Conservation (phyloP, 2,329 filamentous ascomycete species). For the Colletotrichum viniferum region DNA sequence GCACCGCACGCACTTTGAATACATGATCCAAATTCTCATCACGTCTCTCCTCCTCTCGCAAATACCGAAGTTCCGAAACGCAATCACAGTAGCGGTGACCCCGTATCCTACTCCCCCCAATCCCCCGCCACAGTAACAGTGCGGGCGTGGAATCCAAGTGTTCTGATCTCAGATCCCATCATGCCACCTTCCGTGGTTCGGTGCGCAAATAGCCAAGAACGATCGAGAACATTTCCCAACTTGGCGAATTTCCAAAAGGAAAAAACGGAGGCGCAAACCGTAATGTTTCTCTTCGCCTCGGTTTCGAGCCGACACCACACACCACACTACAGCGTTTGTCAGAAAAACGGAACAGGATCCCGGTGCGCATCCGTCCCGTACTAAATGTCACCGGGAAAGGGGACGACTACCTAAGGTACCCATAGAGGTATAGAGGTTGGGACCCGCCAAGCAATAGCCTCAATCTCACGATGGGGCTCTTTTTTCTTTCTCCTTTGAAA, state of each 20-base stretch:
- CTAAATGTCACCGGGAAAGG: not conserved
- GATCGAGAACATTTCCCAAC: constrained; percentile 2
- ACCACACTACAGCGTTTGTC: not conserved
- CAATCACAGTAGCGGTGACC: not conserved
- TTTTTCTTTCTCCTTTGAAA: not conserved
- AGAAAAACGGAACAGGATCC: not conserved
- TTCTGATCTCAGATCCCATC: constrained; percentile 1
- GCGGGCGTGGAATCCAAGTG: not conserved
- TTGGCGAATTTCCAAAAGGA: not conserved
- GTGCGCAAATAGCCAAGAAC: not conserved
- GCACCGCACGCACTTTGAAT: not conserved
- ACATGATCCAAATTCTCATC: not conserved
- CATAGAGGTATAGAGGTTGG: not conserved
- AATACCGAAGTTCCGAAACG: not conserved
- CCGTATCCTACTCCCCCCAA: not conserved
- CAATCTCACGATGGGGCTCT: not conserved
- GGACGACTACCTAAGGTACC: not conserved
- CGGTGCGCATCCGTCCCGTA: not conserved
- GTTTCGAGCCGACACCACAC: not conserved
- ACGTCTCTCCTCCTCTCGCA: not conserved
- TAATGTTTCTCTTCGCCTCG: not conserved
- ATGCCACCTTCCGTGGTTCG: not conserved
- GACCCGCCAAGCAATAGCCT: not conserved
- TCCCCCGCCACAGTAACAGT: not conserved
- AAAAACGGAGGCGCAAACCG: not conserved